Evolutionary conservation across 768 basidiomycete species (phyloP).

Genomic region (Lentinula boryana): DNA sequence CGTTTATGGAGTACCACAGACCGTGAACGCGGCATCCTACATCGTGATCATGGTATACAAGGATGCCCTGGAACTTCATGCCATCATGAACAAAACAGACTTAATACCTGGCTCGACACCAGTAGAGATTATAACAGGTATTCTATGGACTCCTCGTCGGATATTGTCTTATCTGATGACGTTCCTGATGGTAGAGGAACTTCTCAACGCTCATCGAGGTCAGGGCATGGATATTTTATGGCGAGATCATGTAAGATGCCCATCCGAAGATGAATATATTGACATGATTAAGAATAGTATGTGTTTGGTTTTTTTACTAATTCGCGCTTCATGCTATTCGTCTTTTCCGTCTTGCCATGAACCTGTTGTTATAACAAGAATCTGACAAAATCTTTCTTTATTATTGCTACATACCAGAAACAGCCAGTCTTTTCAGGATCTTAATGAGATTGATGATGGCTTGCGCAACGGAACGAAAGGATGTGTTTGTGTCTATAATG

Average conservation of each 20-base stretch:
- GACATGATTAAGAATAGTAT: conserved; percentile 95
- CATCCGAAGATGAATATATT: conserved; percentile 92
- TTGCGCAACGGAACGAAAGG: conserved; percentile 56
- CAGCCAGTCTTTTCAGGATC: conserved; percentile 87
- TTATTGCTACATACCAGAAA: conserved; percentile 50
- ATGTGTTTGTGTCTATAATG: conserved; percentile 34
- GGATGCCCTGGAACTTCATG: conserved; percentile 62
- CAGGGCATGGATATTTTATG: conserved; percentile 94
- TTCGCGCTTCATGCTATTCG: neutral
- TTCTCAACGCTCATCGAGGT: conserved; percentile 86
- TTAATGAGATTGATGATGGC: conserved; percentile 98
- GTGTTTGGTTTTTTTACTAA: conserved; percentile 6
- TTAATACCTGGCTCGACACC: conserved; percentile 44
- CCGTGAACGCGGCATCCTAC: conserved; percentile 96
- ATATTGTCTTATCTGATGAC: neutral
- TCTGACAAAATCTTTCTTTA: neutral
- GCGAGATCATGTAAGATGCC: conserved; percentile 87
- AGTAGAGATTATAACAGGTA: conserved; percentile 2
- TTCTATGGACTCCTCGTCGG: neutral
- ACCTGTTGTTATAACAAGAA: neutral
- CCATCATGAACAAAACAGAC: conserved; percentile 21
- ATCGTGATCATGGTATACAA: conserved; percentile 93
- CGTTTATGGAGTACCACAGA: conserved; percentile 95
- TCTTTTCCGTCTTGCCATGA: neutral
- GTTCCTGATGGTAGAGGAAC: conserved; percentile 35